Percentiles rank a stretch among this genome's conserved stretches.
Evolutionary conservation across 805 yeast genomes (phyloP).

Genomic region (Ogataea paraovalis): DNA sequence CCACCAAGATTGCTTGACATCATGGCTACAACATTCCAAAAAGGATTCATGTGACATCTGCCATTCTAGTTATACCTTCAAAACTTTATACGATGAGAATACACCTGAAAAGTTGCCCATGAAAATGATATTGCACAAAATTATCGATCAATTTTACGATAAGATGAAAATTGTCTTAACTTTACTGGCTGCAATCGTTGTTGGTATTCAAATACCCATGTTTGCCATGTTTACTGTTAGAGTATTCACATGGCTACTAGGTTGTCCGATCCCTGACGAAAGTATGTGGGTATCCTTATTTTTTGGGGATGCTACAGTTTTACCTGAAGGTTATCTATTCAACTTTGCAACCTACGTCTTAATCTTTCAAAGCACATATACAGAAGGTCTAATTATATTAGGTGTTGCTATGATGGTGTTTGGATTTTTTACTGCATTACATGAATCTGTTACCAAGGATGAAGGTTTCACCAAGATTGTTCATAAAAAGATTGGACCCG

Average conservation of each 20-base stretch:
- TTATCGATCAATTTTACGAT: conserved; percentile 15
- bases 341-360: conserved; percentile 5
- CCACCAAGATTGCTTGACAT: conserved; percentile 86
- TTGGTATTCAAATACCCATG: conserved; percentile 51
- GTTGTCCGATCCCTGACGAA: conserved; percentile 45
- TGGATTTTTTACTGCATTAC: conserved; percentile 28
- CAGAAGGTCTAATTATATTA: conserved; percentile 15
- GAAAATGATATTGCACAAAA: conserved; percentile 39
- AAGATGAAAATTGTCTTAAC: conserved; percentile 14
- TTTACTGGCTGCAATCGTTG: conserved; percentile 37
- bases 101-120: conserved; percentile 58
- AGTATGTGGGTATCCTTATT: conserved; percentile 32
- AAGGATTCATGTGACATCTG: conserved; percentile 84
- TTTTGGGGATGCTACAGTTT: conserved; percentile 33
- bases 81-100: conserved; percentile 35
- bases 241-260: conserved; percentile 51
- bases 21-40: conserved; percentile 76
- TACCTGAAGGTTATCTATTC: conserved; percentile 5
- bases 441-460: conserved; percentile 70
- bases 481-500: conserved; percentile 55
- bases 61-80: conserved; percentile 60
- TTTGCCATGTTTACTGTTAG: conserved; percentile 55
- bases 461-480: conserved; percentile 62
- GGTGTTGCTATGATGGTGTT: conserved; percentile 21
- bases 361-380: conserved; percentile 7